A percentile compares a stretch with the other conserved stretches of the same genome.
Evolutionary conservation across 345 rosid genomes (phyloP).

Genomic region (Lagerstroemia speciosa): DNA sequence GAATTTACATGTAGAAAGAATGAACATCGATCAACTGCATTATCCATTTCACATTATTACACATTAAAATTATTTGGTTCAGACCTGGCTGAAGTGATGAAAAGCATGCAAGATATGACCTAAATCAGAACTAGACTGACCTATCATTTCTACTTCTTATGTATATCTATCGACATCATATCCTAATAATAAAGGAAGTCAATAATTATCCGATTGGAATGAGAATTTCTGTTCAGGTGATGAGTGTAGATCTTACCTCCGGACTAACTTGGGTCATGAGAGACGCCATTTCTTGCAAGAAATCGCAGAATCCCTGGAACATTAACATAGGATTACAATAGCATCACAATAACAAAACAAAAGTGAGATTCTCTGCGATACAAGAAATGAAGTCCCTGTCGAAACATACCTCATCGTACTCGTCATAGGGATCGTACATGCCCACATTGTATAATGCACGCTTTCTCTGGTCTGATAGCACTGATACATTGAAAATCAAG

Average conservation of each 20-base stretch:
- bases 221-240: not conserved
- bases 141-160: too few species aligned
- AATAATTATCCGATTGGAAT: not conserved
- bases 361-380: not conserved
- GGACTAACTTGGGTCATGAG: constrained; percentile 33
- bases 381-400: not conserved
- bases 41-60: too few species aligned
- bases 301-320: constrained; percentile 44
- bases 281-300: constrained; percentile 38
- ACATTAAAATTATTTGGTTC: too few species aligned
- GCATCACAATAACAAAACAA: not conserved
- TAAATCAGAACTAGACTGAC: too few species aligned
- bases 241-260: constrained; percentile 21
- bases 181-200: not conserved
- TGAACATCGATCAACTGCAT: too few species aligned
- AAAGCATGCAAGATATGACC: too few species aligned
- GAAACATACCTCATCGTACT: constrained; percentile 36
- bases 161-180: not conserved
- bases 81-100: too few species aligned
- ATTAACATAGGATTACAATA: not conserved
- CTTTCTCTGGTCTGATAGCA: constrained; percentile 41
- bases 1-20: too few species aligned
- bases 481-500: constrained; percentile 13
- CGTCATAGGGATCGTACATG: constrained; percentile 33
- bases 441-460: constrained; percentile 41